phyloP scores from a whole-genome alignment of 805 yeast species.

The Candida chauliodis region DNA sequence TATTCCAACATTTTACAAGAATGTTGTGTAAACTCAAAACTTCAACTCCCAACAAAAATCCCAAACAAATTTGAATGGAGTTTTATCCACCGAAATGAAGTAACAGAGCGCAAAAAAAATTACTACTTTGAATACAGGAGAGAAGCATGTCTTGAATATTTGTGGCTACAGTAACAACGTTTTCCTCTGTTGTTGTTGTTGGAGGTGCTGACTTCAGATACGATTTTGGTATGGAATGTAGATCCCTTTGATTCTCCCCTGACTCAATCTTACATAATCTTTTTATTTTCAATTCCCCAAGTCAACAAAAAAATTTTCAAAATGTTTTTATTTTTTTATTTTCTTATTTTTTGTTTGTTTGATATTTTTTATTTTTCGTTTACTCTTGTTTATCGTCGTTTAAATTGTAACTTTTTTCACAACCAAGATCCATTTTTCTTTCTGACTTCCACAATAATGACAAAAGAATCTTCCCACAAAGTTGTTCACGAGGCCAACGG shows the following conservation, averaged over 20 bases:
- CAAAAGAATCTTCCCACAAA: slow-evolving; percentile 29
- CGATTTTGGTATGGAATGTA: too few relatives aligned
- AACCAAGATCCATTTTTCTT: background rate
- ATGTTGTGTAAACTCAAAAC: background rate
- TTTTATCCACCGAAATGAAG: background rate
- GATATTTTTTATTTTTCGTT: background rate
- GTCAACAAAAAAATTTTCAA: slow-evolving; percentile 4
- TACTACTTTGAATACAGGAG: too few relatives aligned
- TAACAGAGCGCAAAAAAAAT: background rate
- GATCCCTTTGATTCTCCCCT: too few relatives aligned
- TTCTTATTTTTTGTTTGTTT: background rate
- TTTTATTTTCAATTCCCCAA: too few relatives aligned
- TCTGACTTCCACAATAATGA: slow-evolving; percentile 17
- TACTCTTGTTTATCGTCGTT: slow-evolving; percentile 1
- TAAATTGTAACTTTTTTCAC: slow-evolving; percentile 1
- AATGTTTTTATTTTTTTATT: background rate
- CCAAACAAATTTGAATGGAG: background rate
- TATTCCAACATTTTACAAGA: background rate
- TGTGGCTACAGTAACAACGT: too few relatives aligned
- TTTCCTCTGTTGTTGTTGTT: too few relatives aligned
- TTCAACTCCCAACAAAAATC: background rate
- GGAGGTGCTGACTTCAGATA: too few relatives aligned
- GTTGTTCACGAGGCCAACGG: slow-evolving; percentile 64
- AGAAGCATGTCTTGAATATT: too few relatives aligned
- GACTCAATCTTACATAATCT: too few relatives aligned